Evolutionary conservation across 345 rosid genomes (phyloP).

Genomic region (Turritis glabra): DNA sequence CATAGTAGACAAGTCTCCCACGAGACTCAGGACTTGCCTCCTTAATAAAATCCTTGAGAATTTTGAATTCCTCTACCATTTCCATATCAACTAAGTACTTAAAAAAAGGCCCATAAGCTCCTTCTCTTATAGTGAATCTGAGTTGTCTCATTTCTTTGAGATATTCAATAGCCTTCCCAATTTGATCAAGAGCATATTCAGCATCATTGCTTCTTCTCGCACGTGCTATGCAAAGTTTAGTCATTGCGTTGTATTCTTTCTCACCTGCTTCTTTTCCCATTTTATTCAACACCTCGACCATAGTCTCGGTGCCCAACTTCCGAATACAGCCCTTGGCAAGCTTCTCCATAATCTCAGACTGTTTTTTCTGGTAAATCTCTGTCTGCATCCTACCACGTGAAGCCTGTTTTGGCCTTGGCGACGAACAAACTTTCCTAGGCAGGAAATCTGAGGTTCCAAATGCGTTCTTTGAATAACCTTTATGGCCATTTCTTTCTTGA

Average conservation of each 20-base stretch:
- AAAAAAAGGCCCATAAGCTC: conserved; percentile 63
- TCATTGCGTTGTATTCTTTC: conserved; percentile 59
- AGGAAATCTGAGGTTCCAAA: conserved; percentile 44
- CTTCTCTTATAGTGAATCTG: conserved; percentile 61
- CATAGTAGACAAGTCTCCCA: conserved; percentile 72
- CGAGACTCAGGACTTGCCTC: conserved; percentile 43
- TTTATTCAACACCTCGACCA: conserved; percentile 49
- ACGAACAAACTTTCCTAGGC: background rate
- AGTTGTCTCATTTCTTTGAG: conserved; percentile 58
- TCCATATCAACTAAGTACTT: conserved; percentile 64
- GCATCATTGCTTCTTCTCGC: conserved; percentile 55
- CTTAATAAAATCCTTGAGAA: conserved; percentile 44
- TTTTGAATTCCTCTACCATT: conserved; percentile 63
- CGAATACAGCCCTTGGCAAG: conserved; percentile 40
- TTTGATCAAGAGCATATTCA: conserved; percentile 46
- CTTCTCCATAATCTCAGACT: conserved; percentile 36
- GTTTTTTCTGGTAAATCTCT: conserved; percentile 43
- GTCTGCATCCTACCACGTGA: conserved; percentile 57
- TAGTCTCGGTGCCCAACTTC: conserved; percentile 56
- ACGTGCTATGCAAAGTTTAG: conserved; percentile 51
- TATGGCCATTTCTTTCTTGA: background rate
- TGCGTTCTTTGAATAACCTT: background rate
- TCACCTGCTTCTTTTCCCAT: conserved; percentile 69
- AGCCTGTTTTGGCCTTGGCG: conserved; percentile 37
- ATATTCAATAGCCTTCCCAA: conserved; percentile 46